Evolutionary conservation across 2,329 filamentous ascomycete genomes (phyloP), one percentile per base, ranked within the genome.

Genomic region (Aureobasidium pullulans): DNA sequence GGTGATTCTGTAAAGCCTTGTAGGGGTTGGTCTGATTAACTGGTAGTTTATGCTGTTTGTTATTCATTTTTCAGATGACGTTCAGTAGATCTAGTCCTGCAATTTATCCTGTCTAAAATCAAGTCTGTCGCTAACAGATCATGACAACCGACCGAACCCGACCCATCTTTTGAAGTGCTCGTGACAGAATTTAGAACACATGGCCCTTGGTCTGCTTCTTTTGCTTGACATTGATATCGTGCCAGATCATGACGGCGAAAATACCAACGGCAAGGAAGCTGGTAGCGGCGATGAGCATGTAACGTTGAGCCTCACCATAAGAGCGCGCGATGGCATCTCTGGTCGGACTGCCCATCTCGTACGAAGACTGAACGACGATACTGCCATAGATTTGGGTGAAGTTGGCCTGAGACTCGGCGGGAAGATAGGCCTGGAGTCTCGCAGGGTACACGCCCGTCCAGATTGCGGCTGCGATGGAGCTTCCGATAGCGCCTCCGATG

Each of bases 391-490:
- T 74, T 1, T 54, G 57, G 16, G 59, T 57, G 10, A 62, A 59
- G 15, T 71, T 76, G 47, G 68, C 65, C 67, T 77, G 74, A 40
- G 65, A 68, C 1, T 70, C 69, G 8, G 75, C 61, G 8, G 83
- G 83, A 0, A 86, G 73, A 15, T 63, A 63, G 7, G 62, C 61
- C 40, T 60, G 65, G 11, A 87, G 75, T 13, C 77, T 77, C 19
- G 73, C 70, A 4, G 78, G 79, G 65, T 88, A 82, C 1, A 80
- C 77, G 61, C 79, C 77, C 0, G 81, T 83, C 84, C 85, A 89
- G 62, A 89, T 82, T 10, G 84, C 84, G 0, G 79, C 79, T 0
- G 85, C 79, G 49, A 88, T 78, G 5, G 84, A 79, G n/a, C 62
- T 68, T 0, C 72, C 70, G 16, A 72, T 62, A 3, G 67, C 64